These are phyloP conservation scores for Solanum chmielewskii DNA, from an alignment of 257 asterid genomes.

Conservation along the genomic window DNA sequence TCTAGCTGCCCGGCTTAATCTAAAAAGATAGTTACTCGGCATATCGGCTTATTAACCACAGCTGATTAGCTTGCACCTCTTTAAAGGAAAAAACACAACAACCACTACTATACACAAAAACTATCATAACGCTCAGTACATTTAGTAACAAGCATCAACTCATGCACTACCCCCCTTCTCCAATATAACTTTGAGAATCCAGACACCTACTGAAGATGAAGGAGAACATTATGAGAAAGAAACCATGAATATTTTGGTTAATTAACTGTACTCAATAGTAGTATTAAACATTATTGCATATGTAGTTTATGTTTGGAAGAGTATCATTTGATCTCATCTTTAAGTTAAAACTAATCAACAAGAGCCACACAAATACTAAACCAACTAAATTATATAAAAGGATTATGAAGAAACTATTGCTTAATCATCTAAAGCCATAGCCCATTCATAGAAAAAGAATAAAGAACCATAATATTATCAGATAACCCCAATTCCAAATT, in stretches of 20 bases:
- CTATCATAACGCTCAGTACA: constrained; percentile 61
- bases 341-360: neutral
- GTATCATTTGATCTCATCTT: neutral
- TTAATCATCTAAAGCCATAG: neutral
- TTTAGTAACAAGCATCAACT: constrained; percentile 14
- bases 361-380: neutral
- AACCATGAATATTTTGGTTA: neutral
- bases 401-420: neutral
- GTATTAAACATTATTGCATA: neutral
- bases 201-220: neutral
- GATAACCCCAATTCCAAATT: neutral
- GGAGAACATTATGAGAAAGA: neutral
- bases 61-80: constrained; percentile 13
- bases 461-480: neutral
- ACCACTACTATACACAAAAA: constrained; percentile 17
- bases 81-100: constrained; percentile 15
- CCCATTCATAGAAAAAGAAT: neutral
- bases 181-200: neutral
- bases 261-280: neutral
- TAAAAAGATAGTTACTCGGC: constrained; percentile 59
- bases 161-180: neutral
- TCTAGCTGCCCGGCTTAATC: constrained; percentile 34
- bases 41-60: constrained; percentile 26
- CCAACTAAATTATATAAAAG: neutral
- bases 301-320: neutral